Evolutionary conservation across 2,329 filamentous ascomycete species (phyloP).

Genomic region (Tolypocladium tundrense): DNA sequence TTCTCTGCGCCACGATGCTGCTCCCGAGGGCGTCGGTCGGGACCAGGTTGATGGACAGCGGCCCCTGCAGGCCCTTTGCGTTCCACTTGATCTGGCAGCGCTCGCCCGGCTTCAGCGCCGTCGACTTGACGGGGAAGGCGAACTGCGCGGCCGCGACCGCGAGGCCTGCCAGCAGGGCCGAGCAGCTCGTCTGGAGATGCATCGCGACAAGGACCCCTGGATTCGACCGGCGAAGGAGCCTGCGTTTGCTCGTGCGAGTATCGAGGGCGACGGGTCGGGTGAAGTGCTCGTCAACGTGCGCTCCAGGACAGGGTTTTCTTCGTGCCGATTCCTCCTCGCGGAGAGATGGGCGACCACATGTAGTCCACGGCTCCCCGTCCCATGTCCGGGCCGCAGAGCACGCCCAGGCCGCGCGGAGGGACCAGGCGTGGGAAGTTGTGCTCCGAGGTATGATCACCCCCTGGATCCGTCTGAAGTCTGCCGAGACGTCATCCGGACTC

Average conservation of each 20-base stretch:
- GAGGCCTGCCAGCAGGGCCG: neutral
- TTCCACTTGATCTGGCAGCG: slow-evolving; percentile 10
- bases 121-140: neutral
- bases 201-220: neutral
- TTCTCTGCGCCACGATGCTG: slow-evolving; percentile 10
- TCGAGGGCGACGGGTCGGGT: neutral
- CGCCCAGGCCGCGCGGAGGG: neutral
- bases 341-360: neutral
- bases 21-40: slow-evolving; percentile 7
- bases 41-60: slow-evolving; percentile 11
- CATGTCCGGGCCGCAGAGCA: neutral
- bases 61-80: slow-evolving; percentile 9
- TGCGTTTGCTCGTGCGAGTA: neutral
- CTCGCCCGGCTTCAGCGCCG: slow-evolving; percentile 2
- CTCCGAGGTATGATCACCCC: neutral
- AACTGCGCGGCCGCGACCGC: neutral
- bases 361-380: neutral
- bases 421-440: neutral
- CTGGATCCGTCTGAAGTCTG: neutral
- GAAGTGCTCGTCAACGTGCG: too few relatives aligned
- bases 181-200: neutral
- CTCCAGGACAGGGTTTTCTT: neutral
- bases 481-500: neutral
- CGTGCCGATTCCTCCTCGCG: too few relatives aligned
- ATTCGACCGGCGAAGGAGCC: neutral